phyloP scores from a whole-genome alignment of 495 filamentous ascomycete species.

The Xylaria venustula region DNA sequence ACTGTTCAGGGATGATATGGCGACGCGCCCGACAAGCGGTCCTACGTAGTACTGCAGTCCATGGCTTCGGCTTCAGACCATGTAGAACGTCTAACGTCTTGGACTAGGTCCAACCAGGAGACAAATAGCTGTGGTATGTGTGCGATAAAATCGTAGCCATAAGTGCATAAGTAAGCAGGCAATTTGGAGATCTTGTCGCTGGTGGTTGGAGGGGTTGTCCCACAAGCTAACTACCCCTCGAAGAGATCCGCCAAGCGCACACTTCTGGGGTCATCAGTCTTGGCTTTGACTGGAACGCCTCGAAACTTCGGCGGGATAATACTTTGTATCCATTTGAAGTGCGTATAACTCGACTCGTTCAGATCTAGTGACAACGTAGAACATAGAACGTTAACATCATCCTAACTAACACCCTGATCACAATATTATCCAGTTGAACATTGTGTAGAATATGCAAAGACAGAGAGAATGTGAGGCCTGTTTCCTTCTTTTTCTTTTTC shows the following conservation, averaged over 20 bases:
- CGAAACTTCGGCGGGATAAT: not conserved
- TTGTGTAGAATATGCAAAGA: not conserved
- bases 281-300: not conserved
- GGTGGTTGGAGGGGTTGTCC: not conserved
- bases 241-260: not conserved
- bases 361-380: too few relatives aligned
- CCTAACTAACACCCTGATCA: not conserved
- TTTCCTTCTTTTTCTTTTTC: too few relatives aligned
- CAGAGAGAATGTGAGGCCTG: too few relatives aligned
- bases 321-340: not conserved
- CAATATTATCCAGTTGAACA: not conserved
- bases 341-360: too few relatives aligned
- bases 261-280: not conserved
- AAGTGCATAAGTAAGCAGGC: too few relatives aligned
- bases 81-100: not conserved
- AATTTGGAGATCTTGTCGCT: not conserved
- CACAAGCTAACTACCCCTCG: not conserved
- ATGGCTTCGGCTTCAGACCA: not conserved
- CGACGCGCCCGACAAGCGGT: not conserved
- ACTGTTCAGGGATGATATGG: conserved; percentile 1
- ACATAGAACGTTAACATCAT: not conserved
- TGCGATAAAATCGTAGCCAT: too few relatives aligned
- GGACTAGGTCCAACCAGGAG: not conserved
- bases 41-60: not conserved
- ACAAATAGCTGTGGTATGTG: not conserved